Evolutionary conservation across 805 yeast genomes (phyloP), one percentile per base, ranked within the genome.

Genomic region (Wickerhamiella alocasiicola): DNA sequence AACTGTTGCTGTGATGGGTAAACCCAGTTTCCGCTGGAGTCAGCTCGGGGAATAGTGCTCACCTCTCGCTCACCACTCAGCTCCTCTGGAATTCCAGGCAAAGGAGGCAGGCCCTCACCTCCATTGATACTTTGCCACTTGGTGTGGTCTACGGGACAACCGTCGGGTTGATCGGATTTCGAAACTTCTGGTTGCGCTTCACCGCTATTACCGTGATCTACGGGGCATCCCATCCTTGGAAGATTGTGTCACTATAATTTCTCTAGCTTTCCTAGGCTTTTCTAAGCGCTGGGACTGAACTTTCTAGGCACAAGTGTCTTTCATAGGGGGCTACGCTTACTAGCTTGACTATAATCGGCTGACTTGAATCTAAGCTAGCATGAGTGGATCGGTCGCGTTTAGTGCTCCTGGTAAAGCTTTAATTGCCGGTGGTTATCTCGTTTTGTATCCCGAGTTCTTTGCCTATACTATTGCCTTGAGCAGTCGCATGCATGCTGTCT

Each of bases 341-440:
- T n/a, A n/a, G n/a, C n/a, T n/a, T n/a, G n/a, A n/a, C n/a, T n/a
- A n/a, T n/a, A n/a, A n/a, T n/a, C n/a, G n/a, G n/a, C n/a, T n/a
- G n/a, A n/a, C n/a, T n/a, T n/a, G n/a, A n/a, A n/a, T n/a, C n/a
- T n/a, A n/a, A n/a, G n/a, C n/a, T n/a, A n/a, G n/a, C n/a, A n/a
- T n/a, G n/a, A n/a, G n/a, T n/a, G n/a, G n/a, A n/a, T n/a, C n/a
- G n/a, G n/a, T n/a, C 12, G 82, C 78, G 6, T 88, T 74, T 55
- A 81, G 95, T 54, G 93, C 97, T 0, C 96, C 98, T 0, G 96
- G 97, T 0, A 91, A 91, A 58, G 97, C 96, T 1, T 65, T 91
- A 20, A 52, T 91, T 9, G 95, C 91, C 1, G 98, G 98, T 15
- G 98, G 98, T 0, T 91, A 91, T 56, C 67, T 91, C 25, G 97